Base-by-base conservation (phyloP, 2,329 filamentous ascomycete genomes). In the Ceratocystis variospora region DNA sequence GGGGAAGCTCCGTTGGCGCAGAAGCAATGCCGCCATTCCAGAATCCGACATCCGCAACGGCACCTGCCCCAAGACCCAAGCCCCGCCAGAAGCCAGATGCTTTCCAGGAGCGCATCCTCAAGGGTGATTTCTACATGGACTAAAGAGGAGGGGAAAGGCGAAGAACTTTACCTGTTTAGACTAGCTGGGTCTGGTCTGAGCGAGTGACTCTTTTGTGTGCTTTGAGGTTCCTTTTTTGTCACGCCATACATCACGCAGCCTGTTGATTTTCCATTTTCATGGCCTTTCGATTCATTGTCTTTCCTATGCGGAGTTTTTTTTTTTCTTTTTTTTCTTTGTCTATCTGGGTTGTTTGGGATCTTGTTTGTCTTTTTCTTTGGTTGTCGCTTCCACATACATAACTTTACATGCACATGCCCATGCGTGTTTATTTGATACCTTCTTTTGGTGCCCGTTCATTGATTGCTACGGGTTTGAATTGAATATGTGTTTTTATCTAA, bases 91-190 rank as follows among this genome's bases (percentile, higher is more conserved):
- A 93, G 79, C 92, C 93, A 37, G 94, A 99, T 78, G 88, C 88
- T 69, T 94, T 96, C 78, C 92, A 96, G 76, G 94, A 99, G 81
- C 86, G 95, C 71, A 97, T 99, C 72, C 82, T 99, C 71, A 94
- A 96, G 78, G 94, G 93, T 59, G 94, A 99, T 73, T 97, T 99
- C 73, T 94, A 94, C 79, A 96, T 97, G 91, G 92, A 96, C 73
- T 96, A 80, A 80, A 68, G 53, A 31, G 28, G 10, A 31, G 50
- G 12, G 55, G 7, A n/a, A 37, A n/a, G 15, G 10, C 12, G 55
- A 37, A 25, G 12, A 37, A 8, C 28, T 10, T n/a, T 19, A 41
- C 45, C 25, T 15, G 2, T 41, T 41, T n/a, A 59, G 7, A 4
- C 15, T 19, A n/a, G 5, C n/a, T 8, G 28, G 3, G 17, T 37